A percentile compares a stretch with the other conserved stretches of the same genome.
Conservation (phyloP, 2,329 filamentous ascomycete genomes). For the Cytospora paraplurivora region DNA sequence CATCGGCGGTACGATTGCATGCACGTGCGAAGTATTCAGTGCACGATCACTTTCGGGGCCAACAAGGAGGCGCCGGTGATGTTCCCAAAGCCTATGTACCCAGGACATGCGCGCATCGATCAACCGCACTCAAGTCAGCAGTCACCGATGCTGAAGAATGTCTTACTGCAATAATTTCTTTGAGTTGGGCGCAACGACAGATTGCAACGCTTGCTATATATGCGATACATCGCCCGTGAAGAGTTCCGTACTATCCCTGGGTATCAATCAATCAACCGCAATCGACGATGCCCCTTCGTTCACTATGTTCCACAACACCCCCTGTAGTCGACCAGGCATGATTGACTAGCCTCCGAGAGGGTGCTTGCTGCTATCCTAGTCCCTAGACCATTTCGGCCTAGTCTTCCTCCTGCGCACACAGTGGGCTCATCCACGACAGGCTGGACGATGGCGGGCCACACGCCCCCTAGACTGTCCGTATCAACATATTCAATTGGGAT, state of each 20-base stretch:
- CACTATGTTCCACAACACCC: slow-evolving; percentile 7
- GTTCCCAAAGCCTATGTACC: too few relatives aligned
- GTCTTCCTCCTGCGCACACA: neutral
- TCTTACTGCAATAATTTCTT: too few relatives aligned
- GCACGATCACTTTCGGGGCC: too few relatives aligned
- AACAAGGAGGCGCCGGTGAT: too few relatives aligned
- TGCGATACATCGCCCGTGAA: slow-evolving; percentile 19
- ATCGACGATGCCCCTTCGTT: slow-evolving; percentile 13
- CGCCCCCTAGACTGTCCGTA: neutral
- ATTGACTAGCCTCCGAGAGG: neutral
- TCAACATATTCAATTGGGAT: neutral
- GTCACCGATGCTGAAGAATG: too few relatives aligned
- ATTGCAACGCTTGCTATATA: slow-evolving; percentile 26
- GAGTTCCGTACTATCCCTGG: slow-evolving; percentile 16
- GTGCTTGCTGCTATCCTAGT: neutral
- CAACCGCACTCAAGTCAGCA: too few relatives aligned
- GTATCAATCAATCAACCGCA: slow-evolving; percentile 10
- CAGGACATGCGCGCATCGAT: too few relatives aligned
- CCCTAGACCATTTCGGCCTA: neutral
- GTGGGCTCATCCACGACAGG: neutral
- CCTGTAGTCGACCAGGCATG: neutral
- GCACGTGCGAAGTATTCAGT: too few relatives aligned
- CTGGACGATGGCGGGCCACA: too few relatives aligned
- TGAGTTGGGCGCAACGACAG: slow-evolving; percentile 12
- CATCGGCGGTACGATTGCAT: too few relatives aligned